Evolutionary conservation across 257 asterid species (phyloP).

Genomic region (Oldenlandia corymbosa): DNA sequence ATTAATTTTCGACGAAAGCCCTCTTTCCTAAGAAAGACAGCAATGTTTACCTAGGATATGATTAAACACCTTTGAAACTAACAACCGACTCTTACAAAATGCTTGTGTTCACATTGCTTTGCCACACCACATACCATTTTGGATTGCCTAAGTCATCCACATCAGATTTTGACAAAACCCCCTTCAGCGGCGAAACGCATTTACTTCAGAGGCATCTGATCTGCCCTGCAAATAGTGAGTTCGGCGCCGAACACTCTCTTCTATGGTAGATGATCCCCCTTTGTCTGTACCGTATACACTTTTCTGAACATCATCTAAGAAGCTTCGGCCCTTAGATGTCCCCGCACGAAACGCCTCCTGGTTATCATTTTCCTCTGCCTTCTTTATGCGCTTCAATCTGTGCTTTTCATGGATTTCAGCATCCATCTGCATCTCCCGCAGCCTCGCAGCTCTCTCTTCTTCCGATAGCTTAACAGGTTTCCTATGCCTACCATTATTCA

Average conservation of each 20-base stretch:
- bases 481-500: constrained; percentile 35
- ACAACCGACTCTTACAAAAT: no score
- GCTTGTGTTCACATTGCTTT: no score
- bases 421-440: constrained; percentile 90
- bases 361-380: constrained; percentile 75
- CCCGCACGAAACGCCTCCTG: constrained; percentile 49
- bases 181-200: constrained; percentile 76
- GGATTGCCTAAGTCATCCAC: no score
- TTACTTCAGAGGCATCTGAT: constrained; percentile 52
- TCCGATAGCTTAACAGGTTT: constrained; percentile 58
- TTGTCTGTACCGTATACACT: constrained; percentile 85
- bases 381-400: constrained; percentile 81
- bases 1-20: no score
- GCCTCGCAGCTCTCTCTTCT: constrained; percentile 85
- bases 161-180: no score
- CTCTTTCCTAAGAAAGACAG: no score
- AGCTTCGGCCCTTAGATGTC: constrained; percentile 55
- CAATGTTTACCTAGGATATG: no score
- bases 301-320: constrained; percentile 73
- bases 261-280: constrained; percentile 90
- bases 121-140: no score
- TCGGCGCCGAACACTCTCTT: constrained; percentile 93
- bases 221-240: constrained; percentile 72
- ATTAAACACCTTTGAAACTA: no score
- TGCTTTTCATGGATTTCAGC: constrained; percentile 90